These are phyloP conservation scores for Phytophthora cactorum DNA, from an alignment of 352 stramenopile genomes.

Conservation along the genomic window DNA sequence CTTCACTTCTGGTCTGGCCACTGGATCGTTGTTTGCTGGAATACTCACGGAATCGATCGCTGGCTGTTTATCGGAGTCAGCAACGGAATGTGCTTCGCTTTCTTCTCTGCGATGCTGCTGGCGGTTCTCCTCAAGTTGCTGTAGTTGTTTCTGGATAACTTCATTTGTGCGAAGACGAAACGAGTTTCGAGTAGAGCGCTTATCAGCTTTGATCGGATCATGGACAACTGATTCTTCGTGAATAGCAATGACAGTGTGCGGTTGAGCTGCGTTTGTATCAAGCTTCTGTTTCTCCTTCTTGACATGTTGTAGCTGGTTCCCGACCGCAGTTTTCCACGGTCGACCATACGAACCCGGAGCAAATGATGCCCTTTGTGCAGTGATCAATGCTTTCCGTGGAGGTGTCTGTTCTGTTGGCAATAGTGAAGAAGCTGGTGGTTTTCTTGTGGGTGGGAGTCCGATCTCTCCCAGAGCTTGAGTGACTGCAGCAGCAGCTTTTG, in stretches of 20 bases:
- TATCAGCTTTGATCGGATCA: constrained; percentile 1
- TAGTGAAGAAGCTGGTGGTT: constrained; percentile 13
- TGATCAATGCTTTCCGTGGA: constrained; percentile 1
- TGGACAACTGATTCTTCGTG: constrained; percentile 11
- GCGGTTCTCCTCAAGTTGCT: constrained; percentile 6
- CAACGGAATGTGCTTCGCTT: neutral
- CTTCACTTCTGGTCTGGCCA: neutral
- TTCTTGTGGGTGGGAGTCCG: constrained; percentile 15
- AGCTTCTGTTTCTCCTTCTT: constrained; percentile 15
- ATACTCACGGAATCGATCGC: neutral
- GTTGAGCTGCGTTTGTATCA: neutral
- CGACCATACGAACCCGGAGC: constrained; percentile 10
- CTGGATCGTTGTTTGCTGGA: neutral
- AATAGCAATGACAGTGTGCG: constrained; percentile 26
- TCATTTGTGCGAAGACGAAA: constrained; percentile 21
- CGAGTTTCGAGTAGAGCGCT: constrained; percentile 6
- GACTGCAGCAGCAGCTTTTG: constrained; percentile 43
- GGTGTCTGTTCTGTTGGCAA: constrained; percentile 7
- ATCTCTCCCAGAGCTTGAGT: constrained; percentile 48
- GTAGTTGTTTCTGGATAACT: constrained; percentile 21
- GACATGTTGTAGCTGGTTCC: constrained; percentile 28
- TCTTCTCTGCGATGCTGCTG: constrained; percentile 8
- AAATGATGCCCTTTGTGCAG: constrained; percentile 18
- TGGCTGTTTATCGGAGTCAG: neutral
- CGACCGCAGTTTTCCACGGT: constrained; percentile 33